A percentile compares a stretch with the other conserved stretches of the same genome.
Conservation (phyloP, 1,284 basidiomycete genomes). For the Veloboletus limbatus region DNA sequence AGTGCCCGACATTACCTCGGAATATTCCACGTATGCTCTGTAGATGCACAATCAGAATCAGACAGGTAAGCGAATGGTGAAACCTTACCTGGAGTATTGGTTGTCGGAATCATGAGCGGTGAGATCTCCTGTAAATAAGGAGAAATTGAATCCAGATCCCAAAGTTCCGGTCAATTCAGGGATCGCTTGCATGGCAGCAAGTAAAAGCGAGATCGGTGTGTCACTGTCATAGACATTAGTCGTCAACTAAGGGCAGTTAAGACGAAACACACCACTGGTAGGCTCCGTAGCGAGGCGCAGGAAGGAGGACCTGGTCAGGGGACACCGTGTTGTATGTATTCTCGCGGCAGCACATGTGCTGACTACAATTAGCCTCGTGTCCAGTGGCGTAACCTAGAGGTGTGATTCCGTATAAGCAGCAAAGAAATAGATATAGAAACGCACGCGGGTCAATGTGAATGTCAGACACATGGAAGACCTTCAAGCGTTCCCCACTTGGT, state of each 20-base stretch:
- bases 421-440: too few species aligned
- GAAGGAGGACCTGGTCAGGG: slow-evolving; percentile 45
- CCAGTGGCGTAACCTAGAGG: slow-evolving; percentile 63
- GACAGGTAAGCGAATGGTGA: neutral
- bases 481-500: slow-evolving; percentile 58
- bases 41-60: slow-evolving; percentile 1
- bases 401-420: too few species aligned
- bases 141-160: slow-evolving; percentile 57
- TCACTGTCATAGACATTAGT: too few species aligned
- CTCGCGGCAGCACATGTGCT: slow-evolving; percentile 63
- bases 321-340: slow-evolving; percentile 46
- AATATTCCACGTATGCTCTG: slow-evolving; percentile 47
- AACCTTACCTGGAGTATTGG: slow-evolving; percentile 57
- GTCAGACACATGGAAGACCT: slow-evolving; percentile 73
- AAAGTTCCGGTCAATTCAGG: slow-evolving; percentile 60
- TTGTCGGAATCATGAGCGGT: slow-evolving; percentile 68
- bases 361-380: slow-evolving; percentile 66
- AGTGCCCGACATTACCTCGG: slow-evolving; percentile 52
- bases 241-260: too few species aligned
- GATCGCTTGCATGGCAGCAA: slow-evolving; percentile 61
- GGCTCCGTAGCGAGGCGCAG: slow-evolving; percentile 61
- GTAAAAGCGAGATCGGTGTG: slow-evolving; percentile 55
- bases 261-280: slow-evolving; percentile 60
- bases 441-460: slow-evolving; percentile 68
- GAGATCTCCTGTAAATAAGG: slow-evolving; percentile 72